Percentiles rank a stretch among this genome's conserved stretches.
Conservation (phyloP, 305 asterid species). For the Fraxinus nigra region DNA sequence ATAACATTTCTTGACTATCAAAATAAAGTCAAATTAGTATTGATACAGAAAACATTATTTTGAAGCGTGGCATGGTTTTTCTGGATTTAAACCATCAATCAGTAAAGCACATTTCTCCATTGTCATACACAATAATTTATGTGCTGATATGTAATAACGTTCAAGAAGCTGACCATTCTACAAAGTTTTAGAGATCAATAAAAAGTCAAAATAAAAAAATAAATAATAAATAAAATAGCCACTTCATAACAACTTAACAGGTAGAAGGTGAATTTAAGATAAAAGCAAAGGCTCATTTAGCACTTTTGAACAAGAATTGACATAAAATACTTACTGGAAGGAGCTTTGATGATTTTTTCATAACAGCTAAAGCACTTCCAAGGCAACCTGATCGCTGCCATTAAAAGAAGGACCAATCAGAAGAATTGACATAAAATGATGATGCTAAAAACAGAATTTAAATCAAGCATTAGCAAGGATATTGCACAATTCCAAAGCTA, state of each 20-base stretch:
- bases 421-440: neutral
- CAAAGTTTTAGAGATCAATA: neutral
- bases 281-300: conserved; percentile 10
- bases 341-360: conserved; percentile 87
- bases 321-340: conserved; percentile 53
- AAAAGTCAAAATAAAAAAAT: neutral
- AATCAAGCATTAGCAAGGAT: neutral
- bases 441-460: neutral
- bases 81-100: neutral
- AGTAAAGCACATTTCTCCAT: neutral
- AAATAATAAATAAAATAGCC: neutral
- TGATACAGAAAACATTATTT: neutral
- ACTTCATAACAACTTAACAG: neutral
- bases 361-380: conserved; percentile 91
- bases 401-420: conserved; percentile 24
- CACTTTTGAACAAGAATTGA: neutral
- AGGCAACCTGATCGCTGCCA: conserved; percentile 95
- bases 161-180: neutral
- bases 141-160: neutral
- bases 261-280: conserved; percentile 8
- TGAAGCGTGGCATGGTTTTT: neutral
- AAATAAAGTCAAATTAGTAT: neutral
- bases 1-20: neutral
- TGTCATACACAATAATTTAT: neutral
- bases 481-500: conserved; percentile 5